phyloP scores from a whole-genome alignment of 2,329 filamentous ascomycete species.

The Sclerotinia minor region DNA sequence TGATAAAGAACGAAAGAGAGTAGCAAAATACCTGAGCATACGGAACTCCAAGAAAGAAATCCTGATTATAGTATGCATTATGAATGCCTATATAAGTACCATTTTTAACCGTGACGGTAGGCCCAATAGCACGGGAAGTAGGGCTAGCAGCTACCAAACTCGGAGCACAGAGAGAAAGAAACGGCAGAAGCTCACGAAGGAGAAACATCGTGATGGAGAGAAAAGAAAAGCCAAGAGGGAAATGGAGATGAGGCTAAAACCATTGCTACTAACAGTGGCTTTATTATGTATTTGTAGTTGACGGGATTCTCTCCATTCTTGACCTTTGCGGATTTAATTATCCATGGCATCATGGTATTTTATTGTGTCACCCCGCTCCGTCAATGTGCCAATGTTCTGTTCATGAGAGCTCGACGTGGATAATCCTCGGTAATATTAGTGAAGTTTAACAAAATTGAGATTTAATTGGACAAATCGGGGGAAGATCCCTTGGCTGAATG shows the following conservation, averaged over 20 bases:
- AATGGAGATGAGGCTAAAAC: neutral
- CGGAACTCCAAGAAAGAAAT: slow-evolving; percentile 37
- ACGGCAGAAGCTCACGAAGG: neutral
- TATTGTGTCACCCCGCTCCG: too few species aligned
- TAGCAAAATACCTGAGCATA: slow-evolving; percentile 30
- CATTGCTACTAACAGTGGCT: neutral
- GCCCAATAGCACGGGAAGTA: neutral
- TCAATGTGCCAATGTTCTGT: too few species aligned
- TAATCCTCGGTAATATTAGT: neutral
- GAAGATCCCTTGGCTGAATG: neutral
- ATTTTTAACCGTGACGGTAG: slow-evolving; percentile 32
- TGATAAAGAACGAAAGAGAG: too few species aligned
- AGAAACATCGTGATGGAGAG: neutral
- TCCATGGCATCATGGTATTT: neutral
- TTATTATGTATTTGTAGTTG: neutral
- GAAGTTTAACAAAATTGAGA: neutral
- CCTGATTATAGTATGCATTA: slow-evolving; percentile 33
- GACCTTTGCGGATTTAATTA: neutral
- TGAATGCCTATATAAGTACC: slow-evolving; percentile 33
- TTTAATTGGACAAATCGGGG: neutral
- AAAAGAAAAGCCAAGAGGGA: neutral
- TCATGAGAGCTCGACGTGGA: neutral
- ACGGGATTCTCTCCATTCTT: neutral
- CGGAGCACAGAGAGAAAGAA: neutral
- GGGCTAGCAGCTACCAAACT: neutral